Base-by-base conservation (phyloP, 192 early-diverging fungal species). In the Linnemannia exigua region DNA sequence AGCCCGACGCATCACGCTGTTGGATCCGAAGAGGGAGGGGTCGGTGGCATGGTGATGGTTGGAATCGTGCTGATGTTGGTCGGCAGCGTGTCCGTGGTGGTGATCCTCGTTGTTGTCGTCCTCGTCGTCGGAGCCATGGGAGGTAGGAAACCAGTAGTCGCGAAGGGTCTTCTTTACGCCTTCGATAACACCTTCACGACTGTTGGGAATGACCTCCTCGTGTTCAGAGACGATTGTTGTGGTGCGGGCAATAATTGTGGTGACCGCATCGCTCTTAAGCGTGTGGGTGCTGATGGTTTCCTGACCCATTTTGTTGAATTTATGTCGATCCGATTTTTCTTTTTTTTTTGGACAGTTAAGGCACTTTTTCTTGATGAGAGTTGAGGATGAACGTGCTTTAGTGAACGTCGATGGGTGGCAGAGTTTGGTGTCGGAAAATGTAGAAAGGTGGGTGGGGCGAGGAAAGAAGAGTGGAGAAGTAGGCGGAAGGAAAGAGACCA, bases 221-320 rank as follows among this genome's bases (percentile, higher is more conserved):
- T 79, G 73, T 28, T 85, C 82, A 61, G 76, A 75, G 67, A 85
- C 75, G 48, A 85, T 79, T 33, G 82, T 85, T 20, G 82, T 85
- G 6, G 82, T 85, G 22, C 58, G 76, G 36, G 71, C 58, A 14
- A 85, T 74, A 35, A 85, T 72, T 2, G 82, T 85, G 25, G 82
- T 85, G 11, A 63, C 52, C 5, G 76, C 69, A 19, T 85, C 77
- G 77, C 35, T 79, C 38, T 79, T 77, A 50, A 85, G 0, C n/a
- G 82, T 79, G 69, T 79, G 82, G 20, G 82, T 85, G 58, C 77
- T 85, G 35, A 79, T 58, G 7, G 77, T 37, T 47, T 83, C 66
- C 20, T 25, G 51, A 12, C 74, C 58, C 80, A 82, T 81, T 92
- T 92, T 19, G 4, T 38, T 54, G 41, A 9, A 3, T 44, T 35